Conservation (phyloP, 306 rosid genomes). For the Styphnolobium japonicum region DNA sequence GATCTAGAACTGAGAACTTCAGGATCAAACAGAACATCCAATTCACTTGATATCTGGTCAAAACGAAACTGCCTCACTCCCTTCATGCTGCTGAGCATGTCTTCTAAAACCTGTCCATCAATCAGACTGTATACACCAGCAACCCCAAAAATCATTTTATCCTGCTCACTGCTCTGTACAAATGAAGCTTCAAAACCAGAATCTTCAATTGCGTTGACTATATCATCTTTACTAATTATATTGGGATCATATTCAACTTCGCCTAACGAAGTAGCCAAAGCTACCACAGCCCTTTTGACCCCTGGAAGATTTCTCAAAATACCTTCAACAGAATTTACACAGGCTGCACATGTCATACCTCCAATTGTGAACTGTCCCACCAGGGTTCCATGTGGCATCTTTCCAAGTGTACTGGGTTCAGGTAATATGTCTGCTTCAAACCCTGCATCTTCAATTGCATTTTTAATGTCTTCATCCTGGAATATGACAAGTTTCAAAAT, state of each 20-base stretch:
- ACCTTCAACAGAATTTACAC: slow-evolving; percentile 93
- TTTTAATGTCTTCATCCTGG: slow-evolving; percentile 82
- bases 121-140: slow-evolving; percentile 59
- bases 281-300: slow-evolving; percentile 84
- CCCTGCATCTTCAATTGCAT: slow-evolving; percentile 96
- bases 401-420: slow-evolving; percentile 60
- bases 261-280: slow-evolving; percentile 88
- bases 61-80: slow-evolving; percentile 70
- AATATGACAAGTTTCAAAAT: slow-evolving; percentile 27
- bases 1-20: slow-evolving; percentile 80
- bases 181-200: slow-evolving; percentile 89
- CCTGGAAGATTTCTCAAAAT: slow-evolving; percentile 81
- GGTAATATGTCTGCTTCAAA: slow-evolving; percentile 91
- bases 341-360: slow-evolving; percentile 99
- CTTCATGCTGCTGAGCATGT: slow-evolving; percentile 56
- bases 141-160: slow-evolving; percentile 65
- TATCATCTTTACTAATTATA: slow-evolving; percentile 70
- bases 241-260: slow-evolving; percentile 89
- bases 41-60: slow-evolving; percentile 55
- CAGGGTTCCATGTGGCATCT: slow-evolving; percentile 55
- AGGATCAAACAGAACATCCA: slow-evolving; percentile 83
- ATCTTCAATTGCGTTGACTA: slow-evolving; percentile 88
- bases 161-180: slow-evolving; percentile 86
- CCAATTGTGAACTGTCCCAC: slow-evolving; percentile 89
- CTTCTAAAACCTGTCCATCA: slow-evolving; percentile 67